A percentile compares a stretch with the other conserved stretches of the same genome.
phyloP scores from a whole-genome alignment of 2,329 filamentous ascomycete species.

The Venturia pyrina region DNA sequence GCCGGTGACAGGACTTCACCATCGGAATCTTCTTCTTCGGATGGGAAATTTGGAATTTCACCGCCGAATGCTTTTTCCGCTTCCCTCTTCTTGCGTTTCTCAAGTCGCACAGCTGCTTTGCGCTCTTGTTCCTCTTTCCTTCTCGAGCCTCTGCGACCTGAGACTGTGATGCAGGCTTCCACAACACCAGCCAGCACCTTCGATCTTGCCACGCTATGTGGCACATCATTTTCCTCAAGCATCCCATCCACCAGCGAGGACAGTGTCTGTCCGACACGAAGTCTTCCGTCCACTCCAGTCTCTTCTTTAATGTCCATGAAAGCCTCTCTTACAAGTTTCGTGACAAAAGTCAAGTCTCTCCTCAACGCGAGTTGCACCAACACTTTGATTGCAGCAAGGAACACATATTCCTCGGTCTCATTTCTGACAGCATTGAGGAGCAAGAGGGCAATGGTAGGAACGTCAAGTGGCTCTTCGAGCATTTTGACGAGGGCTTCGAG shows the following conservation, averaged over 20 bases:
- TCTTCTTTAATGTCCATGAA: slow-evolving; percentile 54
- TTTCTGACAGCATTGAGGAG: slow-evolving; percentile 55
- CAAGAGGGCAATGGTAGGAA: slow-evolving; percentile 54
- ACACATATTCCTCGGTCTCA: slow-evolving; percentile 62
- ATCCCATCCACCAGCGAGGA: slow-evolving; percentile 54
- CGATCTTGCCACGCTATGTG: slow-evolving; percentile 21
- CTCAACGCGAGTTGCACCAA: slow-evolving; percentile 54
- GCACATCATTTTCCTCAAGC: slow-evolving; percentile 16
- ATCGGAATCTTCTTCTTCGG: slow-evolving; percentile 13
- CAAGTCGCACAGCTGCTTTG: slow-evolving; percentile 39
- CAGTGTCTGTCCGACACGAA: slow-evolving; percentile 60
- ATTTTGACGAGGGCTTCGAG: slow-evolving; percentile 41
- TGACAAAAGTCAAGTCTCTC: slow-evolving; percentile 34
- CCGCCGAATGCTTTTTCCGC: slow-evolving; percentile 47
- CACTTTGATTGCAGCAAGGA: slow-evolving; percentile 55
- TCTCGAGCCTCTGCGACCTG: slow-evolving; percentile 52
- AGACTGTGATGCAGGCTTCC: slow-evolving; percentile 52
- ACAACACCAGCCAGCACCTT: slow-evolving; percentile 35
- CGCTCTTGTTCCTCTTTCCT: slow-evolving; percentile 50
- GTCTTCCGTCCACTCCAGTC: slow-evolving; percentile 48
- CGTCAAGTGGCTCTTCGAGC: slow-evolving; percentile 50
- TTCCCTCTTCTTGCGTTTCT: slow-evolving; percentile 38
- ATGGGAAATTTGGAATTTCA: slow-evolving; percentile 29
- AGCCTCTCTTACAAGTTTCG: slow-evolving; percentile 53
- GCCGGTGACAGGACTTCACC: slow-evolving; percentile 21